Base-by-base conservation (phyloP, 2,329 filamentous ascomycete species). In the Clonostachys chloroleuca region DNA sequence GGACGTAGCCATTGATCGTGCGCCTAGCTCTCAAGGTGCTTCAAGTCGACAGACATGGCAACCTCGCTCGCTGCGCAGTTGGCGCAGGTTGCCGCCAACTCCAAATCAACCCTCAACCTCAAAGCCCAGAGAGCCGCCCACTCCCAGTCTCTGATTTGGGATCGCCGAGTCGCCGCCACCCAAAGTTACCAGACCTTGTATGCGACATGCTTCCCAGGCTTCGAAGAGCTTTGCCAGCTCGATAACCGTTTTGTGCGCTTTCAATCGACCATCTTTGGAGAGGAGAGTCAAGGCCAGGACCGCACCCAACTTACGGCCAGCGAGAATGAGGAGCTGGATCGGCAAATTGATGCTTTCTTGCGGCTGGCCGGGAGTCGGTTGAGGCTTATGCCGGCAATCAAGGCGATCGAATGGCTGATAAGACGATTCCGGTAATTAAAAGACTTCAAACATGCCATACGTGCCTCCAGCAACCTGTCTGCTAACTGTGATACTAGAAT, bases 61-160 rank as follows among this genome's bases (percentile, higher is more conserved):
- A 89, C 91, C 51, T 86, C 89, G 63, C 86, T 99, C 57, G 88
- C 92, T 70, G 84, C 89, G 73, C 95, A 99, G 80, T 77, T 99
- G 74, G 89, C 92, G 75, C 84, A 89, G 64, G 92, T 99, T 63
- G 89, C 92, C 57, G 85, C 87, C 55, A 89, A 88, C 61, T 95
- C 90, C 59, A 95, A 92, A 58, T 86, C 92, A 63, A 87, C 92
- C 56, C 81, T 97, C 60, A 89, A 97, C 64, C 79, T 96, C 58
- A 96, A 95, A 70, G 89, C 92, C 59, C 91, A 96, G 72, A 92
- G 91, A 68, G 83, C 87, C 51, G 84, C 89, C 52, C 94, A 99
- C 70, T 89, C 89, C 54, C 92, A 96, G 68, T 99, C 94, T 46
- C 74, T 99, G 51, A 89, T 99, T 50, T 99, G 95, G 73, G 92